Evolutionary conservation across 192 early-diverging fungal species (phyloP), one percentile per base, ranked within the genome.

Genomic region (Gonapodya sp.): DNA sequence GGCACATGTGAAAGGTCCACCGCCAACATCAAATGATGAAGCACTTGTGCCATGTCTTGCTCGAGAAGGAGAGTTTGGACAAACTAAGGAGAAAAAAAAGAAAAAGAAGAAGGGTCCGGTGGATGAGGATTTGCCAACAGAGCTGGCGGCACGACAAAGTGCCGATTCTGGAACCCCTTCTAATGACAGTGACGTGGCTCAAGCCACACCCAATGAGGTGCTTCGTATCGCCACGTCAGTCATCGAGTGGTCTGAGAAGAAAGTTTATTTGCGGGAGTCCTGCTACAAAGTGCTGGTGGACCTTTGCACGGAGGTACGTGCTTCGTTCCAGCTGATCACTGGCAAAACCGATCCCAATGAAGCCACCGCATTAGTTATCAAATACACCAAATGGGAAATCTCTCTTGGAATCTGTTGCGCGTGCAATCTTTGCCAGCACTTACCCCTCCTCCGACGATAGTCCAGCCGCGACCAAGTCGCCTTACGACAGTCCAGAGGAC

Each of bases 201-300:
- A 82, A 0, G 94, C 95, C 34, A 92, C 91, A 0, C 34, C 85
- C 18, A 90, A 93, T 32, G 95, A 97, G 80, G 85, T 94, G 30
- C 36, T 88, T n/a, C 88, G 89, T 37, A 90, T 97, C 0, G 86
- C 93, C 32, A 87, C 91, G 64, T 86, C 86, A 79, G 85, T 99
- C 80, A 36, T 91, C 0, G 90, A 91, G 74, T 90, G 92, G 77
- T 89, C 93, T 0, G 81, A 88, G 1, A 89, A 90, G 30, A 97
- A 97, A 83, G 87, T 89, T 31, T 99, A 95, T 82, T 85, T 98
- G 34, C 84, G 89, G n/a, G 93, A 95, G 83, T 87, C 91, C 2
- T 90, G 92, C 64, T 95, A 92, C 83, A 87, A 89, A 78, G 91
- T 96, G 18, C 82, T 97, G 79, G 82, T 88, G 30, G 35, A 37